Base-by-base conservation (phyloP, 352 stramenopile genomes). In the Globisporangium mamillatum region DNA sequence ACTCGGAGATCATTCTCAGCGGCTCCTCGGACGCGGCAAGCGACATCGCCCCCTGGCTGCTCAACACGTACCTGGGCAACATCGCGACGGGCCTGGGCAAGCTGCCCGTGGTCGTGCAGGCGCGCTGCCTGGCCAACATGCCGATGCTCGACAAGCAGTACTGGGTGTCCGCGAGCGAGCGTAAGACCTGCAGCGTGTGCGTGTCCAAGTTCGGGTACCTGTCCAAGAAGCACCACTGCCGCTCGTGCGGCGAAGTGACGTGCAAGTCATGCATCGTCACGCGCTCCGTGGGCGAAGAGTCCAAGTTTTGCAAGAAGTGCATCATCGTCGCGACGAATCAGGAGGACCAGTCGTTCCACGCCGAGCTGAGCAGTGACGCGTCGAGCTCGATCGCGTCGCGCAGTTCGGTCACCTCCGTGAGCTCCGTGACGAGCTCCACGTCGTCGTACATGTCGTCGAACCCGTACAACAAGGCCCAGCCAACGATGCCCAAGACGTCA, bases 271-370 rank as follows among this genome's bases (percentile, higher is more conserved):
- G 86, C 72, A 75, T 90, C 27, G 82, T 92, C 54, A 82, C 70
- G 27, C 84, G 81, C 0, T 75, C 66, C 14, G 76, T 81, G 34
- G 76, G 74, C 18, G 78, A 87, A n/a, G 74, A 76, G 8, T 74
- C 67, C 64, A 92, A 89, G 73, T 90, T 92, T 60, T 92, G 84
- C 70, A 91, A 84, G 36, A 88, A 89, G 69, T 91, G 83, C 67
- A 77, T 91, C 34, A 74, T 89, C 59, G 66, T 86, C 63, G 82
- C 82, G 0, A 88, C 76, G 8, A 75, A 55, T 3, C 74, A 87
- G 58, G 66, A 80, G n/a, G 71, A 78, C 34, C 38, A 68, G 32
- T 52, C 72, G 24, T 66, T 73, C 36, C 57, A 69, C 20, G 29
- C 29, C 16, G 54, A 69, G n/a, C 77, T 50, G 14, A 50, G 70